A percentile compares a stretch with the other conserved stretches of the same genome.
Conservation (phyloP, 2,329 filamentous ascomycete genomes). For the Aspergillus unguis region DNA sequence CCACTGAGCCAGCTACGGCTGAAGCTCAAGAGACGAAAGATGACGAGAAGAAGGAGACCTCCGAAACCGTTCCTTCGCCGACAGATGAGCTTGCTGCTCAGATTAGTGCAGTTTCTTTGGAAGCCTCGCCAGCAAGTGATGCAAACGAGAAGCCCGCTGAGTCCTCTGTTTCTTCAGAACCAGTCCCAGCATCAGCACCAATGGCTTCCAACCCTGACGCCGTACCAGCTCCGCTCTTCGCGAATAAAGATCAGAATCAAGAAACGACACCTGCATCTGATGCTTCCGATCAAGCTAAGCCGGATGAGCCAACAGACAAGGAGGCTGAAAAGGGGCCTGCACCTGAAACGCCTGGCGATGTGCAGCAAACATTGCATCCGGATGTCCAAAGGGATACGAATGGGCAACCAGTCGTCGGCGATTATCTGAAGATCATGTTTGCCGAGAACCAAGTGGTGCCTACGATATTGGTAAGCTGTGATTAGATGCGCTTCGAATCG, state of each 20-base stretch:
- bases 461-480: conserved; percentile 75
- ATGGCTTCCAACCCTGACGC: conserved; percentile 62
- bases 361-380: conserved; percentile 24
- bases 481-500: not conserved
- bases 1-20: not conserved
- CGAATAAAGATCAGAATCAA: conserved; percentile 38
- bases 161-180: not conserved
- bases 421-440: conserved; percentile 93
- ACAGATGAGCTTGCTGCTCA: conserved; percentile 54
- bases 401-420: conserved; percentile 79
- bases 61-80: conserved; percentile 43
- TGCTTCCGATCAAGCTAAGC: conserved; percentile 18
- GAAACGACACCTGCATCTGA: conserved; percentile 22
- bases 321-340: conserved; percentile 20
- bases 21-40: not conserved
- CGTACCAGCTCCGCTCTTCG: conserved; percentile 65
- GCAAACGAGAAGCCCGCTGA: conserved; percentile 2
- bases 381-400: conserved; percentile 59
- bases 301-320: conserved; percentile 13
- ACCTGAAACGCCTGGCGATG: conserved; percentile 21
- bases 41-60: conserved; percentile 13
- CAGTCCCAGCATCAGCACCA: conserved; percentile 14
- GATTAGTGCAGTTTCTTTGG: conserved; percentile 49
- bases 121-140: conserved; percentile 7
- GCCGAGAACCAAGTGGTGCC: conserved; percentile 92